Conservation (phyloP, 2,329 filamentous ascomycete species). For the Aspergillus sp. region DNA sequence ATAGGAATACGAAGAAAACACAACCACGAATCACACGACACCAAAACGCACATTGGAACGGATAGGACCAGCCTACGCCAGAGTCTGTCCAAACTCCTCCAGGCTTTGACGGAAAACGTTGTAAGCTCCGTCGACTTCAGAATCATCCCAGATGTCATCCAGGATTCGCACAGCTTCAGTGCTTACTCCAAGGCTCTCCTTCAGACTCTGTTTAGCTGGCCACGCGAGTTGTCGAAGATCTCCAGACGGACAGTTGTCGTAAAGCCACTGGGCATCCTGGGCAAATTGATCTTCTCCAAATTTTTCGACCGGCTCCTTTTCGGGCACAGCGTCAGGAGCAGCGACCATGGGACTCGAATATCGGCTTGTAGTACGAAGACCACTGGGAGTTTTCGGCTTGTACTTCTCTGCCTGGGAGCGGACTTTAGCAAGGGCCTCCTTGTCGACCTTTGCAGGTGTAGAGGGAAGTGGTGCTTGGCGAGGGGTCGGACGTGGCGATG, state of each 20-base stretch:
- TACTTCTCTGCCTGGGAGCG: conserved; percentile 36
- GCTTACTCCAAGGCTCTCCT: conserved; percentile 12
- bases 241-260: conserved; percentile 19
- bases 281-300: conserved; percentile 21
- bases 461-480: conserved; percentile 9
- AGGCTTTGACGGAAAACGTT: conserved; percentile 9
- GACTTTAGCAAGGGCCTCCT: conserved; percentile 29
- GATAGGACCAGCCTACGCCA: conserved; percentile 4
- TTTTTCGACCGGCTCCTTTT: conserved; percentile 3
- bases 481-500: conserved; percentile 7
- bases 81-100: conserved; percentile 11
- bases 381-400: conserved; percentile 39
- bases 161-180: conserved; percentile 7
- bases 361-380: conserved; percentile 32
- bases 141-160: conserved; percentile 11
- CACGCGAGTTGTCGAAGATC: conserved; percentile 18
- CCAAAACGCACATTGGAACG: background rate
- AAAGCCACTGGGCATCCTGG: conserved; percentile 22
- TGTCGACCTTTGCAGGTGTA: conserved; percentile 18
- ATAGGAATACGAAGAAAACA: background rate
- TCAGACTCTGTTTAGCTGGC: conserved; percentile 12
- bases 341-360: conserved; percentile 19
- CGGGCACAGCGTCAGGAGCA: conserved; percentile 7
- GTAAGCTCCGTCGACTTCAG: conserved; percentile 11
- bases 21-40: too few relatives aligned